Base-by-base conservation (phyloP, 768 basidiomycete genomes). In the Tulasnella calospora region DNA sequence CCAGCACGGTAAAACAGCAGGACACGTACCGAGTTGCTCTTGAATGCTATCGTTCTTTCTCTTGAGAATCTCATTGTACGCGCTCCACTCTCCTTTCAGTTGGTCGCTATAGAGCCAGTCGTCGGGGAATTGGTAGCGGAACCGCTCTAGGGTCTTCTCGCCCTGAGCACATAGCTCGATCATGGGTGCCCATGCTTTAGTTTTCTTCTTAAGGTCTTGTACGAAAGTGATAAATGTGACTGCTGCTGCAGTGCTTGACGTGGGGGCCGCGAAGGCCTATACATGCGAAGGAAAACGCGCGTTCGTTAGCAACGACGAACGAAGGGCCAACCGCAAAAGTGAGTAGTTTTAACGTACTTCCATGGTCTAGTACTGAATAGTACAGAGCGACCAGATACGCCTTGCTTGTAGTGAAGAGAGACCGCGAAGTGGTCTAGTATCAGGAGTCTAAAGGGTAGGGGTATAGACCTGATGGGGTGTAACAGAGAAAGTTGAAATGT, bases 91-190 rank as follows among this genome's bases (percentile, higher is more conserved):
- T 27, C 96, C 95, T 79, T 94, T 89, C 71, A 99, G 90, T 83
- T 98, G 98, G 84, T 99, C 98, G 81, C 95, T 95, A 84, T 99
- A 98, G 0, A 99, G 90, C 98, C 98, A 99, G 82, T 99, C 98
- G 69, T 93, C 91, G 2, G 95, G 92, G 82, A 99, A 99, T 82
- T 97, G 95, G 86, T 94, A 99, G 86, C 98, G 87, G 85, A 99
- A 98, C 76, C 96, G 89, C 84, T 99, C 96, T 77, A 99, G 88
- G 3, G 96, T 96, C 89, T 97, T 96, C 87, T 99, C 98, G 79
- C 98, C 97, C 81, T 91, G 91, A 51, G 92, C 93, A 83, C 96
- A 99, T 57, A 96, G 90, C 78, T 95, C 95, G 84, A 99, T 95
- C 89, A 97, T 94, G 36, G 95, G 94, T 23, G 91, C 92, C 98